These are phyloP conservation scores for Tolypocladium guangdongense DNA, from an alignment of 2,329 filamentous ascomycete species.

Conservation along the genomic window DNA sequence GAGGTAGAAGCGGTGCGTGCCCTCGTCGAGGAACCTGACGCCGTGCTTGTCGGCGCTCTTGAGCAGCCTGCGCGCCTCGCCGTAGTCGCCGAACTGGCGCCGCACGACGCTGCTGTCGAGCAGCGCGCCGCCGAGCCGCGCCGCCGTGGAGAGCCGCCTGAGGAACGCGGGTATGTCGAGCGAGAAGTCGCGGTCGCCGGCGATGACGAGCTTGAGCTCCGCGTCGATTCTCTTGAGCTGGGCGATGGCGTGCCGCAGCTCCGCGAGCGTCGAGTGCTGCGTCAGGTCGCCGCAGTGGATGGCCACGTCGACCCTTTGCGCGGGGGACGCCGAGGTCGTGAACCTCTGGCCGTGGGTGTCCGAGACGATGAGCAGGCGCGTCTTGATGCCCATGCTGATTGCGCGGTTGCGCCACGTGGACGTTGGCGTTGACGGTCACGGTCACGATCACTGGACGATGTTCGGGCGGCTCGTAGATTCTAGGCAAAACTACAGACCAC, in stretches of 20 bases:
- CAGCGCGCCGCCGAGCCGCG: not conserved
- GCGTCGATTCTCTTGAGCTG: slow-evolving; percentile 28
- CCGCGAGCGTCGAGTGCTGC: slow-evolving; percentile 27
- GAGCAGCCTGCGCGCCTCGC: slow-evolving; percentile 20
- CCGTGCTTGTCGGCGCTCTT: slow-evolving; percentile 11
- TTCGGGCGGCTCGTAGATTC: not conserved
- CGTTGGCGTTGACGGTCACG: no score
- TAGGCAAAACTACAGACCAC: not conserved
- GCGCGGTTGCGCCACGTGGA: not conserved
- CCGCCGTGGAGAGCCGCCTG: slow-evolving; percentile 11
- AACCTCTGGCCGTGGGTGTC: slow-evolving; percentile 11
- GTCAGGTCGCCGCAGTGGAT: slow-evolving; percentile 43
- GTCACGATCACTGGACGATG: not conserved
- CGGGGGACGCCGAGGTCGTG: not conserved
- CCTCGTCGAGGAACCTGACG: slow-evolving; percentile 31
- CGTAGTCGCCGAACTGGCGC: slow-evolving; percentile 25
- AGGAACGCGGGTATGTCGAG: slow-evolving; percentile 24
- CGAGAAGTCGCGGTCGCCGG: slow-evolving; percentile 41
- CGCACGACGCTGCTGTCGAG: slow-evolving; percentile 5
- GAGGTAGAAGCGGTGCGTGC: slow-evolving; percentile 26
- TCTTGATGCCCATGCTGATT: slow-evolving; percentile 4
- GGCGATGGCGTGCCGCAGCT: slow-evolving; percentile 25
- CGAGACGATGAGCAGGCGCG: slow-evolving; percentile 12
- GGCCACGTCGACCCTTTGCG: slow-evolving; percentile 23
- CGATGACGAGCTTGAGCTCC: slow-evolving; percentile 36